Percentiles rank a stretch among this genome's conserved stretches.
Evolutionary conservation across 2,329 filamentous ascomycete genomes (phyloP).

Genomic region (Colletotrichum coccodes): DNA sequence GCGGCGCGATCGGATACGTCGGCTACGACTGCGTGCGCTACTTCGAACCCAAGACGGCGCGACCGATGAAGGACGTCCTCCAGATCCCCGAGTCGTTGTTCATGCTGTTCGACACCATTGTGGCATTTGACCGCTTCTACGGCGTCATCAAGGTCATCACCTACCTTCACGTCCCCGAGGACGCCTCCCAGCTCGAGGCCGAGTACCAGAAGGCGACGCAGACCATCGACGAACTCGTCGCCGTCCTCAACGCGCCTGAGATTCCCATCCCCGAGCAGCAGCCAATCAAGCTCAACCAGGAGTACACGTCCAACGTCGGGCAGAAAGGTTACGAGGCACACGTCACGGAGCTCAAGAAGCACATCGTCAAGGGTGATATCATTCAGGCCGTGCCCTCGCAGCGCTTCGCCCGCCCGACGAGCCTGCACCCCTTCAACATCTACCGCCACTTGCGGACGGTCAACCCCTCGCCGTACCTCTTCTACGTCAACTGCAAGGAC

Average conservation of each 20-base stretch:
- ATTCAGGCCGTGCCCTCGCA: slow-evolving; percentile 98
- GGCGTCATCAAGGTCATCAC: slow-evolving; percentile 94
- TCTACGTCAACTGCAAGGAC: slow-evolving; percentile 90
- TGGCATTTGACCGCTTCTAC: slow-evolving; percentile 95
- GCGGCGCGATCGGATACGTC: slow-evolving; percentile 95
- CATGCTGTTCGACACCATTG: slow-evolving; percentile 95
- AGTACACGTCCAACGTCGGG: slow-evolving; percentile 94
- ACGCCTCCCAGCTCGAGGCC: slow-evolving; percentile 65
- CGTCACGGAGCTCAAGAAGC: slow-evolving; percentile 85
- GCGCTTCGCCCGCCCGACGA: slow-evolving; percentile 88
- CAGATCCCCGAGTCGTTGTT: slow-evolving; percentile 93
- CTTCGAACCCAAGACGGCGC: slow-evolving; percentile 96
- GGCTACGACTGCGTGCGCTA: slow-evolving; percentile 98
- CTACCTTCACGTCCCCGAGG: slow-evolving; percentile 78
- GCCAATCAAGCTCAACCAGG: slow-evolving; percentile 76
- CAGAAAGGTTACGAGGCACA: slow-evolving; percentile 90
- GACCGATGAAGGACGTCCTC: slow-evolving; percentile 88
- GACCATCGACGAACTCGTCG: slow-evolving; percentile 74
- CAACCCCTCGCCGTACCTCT: slow-evolving; percentile 96
- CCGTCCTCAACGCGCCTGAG: slow-evolving; percentile 77
- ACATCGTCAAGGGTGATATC: slow-evolving; percentile 92
- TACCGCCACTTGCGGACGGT: slow-evolving; percentile 97
- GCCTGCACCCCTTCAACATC: slow-evolving; percentile 96
- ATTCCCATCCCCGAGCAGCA: slow-evolving; percentile 81
- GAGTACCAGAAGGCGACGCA: slow-evolving; percentile 76